Base-by-base conservation (phyloP, 2,329 filamentous ascomycete species). In the Calycina herbarum region DNA sequence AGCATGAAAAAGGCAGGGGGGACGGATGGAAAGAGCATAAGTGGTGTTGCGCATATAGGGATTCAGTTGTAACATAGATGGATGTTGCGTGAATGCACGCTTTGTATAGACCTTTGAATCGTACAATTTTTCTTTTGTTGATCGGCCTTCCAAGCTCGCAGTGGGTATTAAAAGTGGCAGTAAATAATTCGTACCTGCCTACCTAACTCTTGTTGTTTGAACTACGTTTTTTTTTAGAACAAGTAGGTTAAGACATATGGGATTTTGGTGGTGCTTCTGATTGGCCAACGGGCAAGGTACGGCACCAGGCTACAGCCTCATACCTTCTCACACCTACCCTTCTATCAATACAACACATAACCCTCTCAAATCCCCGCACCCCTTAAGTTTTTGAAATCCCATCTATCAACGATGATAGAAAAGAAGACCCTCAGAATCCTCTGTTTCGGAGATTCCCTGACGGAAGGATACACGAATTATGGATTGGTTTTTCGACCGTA, bases 401-500 rank as follows among this genome's bases (percentile, higher is more conserved):
- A 29, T 29, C 27, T 29, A 29, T 29, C 27, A 29, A 29, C 27
- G 27, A 29, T 15, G n/a, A 10, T 2, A 6, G 33, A 42, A 4
- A 2, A 33, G 4, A 40, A 48, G n/a, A 57, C 58, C 5, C 60
- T 74, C 17, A 64, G 61, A 1, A 72, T 73, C 33, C 68, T 73
- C 42, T 72, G 69, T 54, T 71, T 74, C 58, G 72, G 72, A 35
- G 71, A 71, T 56, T 66, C 62, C 33, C 81, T 90, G 33, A 89
- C 87, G 8, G 80, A 80, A 27, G 88, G 88, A 57, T 89, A 80
- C 74, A 78, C 79, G 33, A 63, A 68, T 64, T 77, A 70, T 61
- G 85, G 85, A n/a, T 63, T 75, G 6, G 35, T 72, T 1, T 78
- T 77, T 51, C 79, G 83, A 45, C 86, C 87, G 0, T 90, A 90